These are phyloP conservation scores for Elaeis oleifera DNA, from an alignment of 202 grass and related monocot genomes.

Conservation along the genomic window DNA sequence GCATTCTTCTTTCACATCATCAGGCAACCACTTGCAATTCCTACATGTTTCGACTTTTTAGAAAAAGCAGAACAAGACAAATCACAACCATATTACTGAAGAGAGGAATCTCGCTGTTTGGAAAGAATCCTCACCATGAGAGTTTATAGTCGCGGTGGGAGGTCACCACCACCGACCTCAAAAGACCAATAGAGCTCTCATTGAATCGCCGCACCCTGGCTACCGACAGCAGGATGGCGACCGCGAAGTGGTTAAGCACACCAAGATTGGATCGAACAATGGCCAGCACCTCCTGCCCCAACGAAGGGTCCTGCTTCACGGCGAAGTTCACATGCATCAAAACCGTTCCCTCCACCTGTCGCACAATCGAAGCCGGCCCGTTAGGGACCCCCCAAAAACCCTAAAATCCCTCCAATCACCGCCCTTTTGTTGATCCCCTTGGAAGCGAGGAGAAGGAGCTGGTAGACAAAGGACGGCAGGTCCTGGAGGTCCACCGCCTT, in stretches of 20 bases:
- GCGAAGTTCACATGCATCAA: constrained; percentile 76
- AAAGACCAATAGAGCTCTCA: constrained; percentile 41
- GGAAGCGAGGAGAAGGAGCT: constrained; percentile 80
- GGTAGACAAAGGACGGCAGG: constrained; percentile 65
- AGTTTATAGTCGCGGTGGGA: constrained; percentile 46
- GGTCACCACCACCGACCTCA: constrained; percentile 33
- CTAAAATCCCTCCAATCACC: constrained; percentile 56
- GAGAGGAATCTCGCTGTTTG: too few relatives aligned
- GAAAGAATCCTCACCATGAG: constrained; percentile 38
- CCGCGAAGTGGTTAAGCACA: constrained; percentile 54
- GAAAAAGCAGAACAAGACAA: background rate
- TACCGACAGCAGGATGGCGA: constrained; percentile 63
- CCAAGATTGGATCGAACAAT: constrained; percentile 49
- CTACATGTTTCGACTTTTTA: constrained; percentile 22
- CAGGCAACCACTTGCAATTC: constrained; percentile 69
- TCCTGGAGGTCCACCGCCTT: constrained; percentile 57
- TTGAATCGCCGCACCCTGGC: constrained; percentile 63
- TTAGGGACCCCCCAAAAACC: constrained; percentile 47
- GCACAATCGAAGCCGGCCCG: constrained; percentile 42
- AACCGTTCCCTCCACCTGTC: constrained; percentile 71
- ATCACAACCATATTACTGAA: background rate
- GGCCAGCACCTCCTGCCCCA: constrained; percentile 58
- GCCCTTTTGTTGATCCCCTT: constrained; percentile 44
- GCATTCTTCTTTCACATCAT: constrained; percentile 52
- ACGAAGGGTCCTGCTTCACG: constrained; percentile 72